Evolutionary conservation across 2,329 filamentous ascomycete species (phyloP).

Genomic region (Magnaporthiopsis incrustans): DNA sequence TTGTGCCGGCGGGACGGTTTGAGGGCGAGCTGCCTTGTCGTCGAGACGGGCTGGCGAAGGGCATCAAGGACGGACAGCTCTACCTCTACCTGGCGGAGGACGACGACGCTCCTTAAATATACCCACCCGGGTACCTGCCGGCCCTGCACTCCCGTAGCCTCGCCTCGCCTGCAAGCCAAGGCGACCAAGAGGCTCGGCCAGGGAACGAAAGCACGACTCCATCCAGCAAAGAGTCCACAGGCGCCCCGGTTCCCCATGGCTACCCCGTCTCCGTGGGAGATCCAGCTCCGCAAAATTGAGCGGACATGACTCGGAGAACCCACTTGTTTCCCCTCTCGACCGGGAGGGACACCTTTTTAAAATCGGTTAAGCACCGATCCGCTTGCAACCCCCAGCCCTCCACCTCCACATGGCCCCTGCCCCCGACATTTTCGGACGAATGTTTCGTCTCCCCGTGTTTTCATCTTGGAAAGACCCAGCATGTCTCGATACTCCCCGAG

Average conservation of each 20-base stretch:
- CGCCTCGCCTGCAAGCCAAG: too few relatives aligned
- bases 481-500: background rate
- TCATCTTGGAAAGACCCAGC: background rate
- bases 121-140: too few relatives aligned
- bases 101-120: background rate
- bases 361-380: background rate
- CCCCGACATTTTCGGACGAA: background rate
- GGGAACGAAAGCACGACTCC: background rate
- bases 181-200: background rate
- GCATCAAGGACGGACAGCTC: background rate
- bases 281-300: too few relatives aligned
- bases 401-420: background rate
- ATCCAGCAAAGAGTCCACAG: background rate
- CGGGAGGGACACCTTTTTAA: background rate
- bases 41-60: background rate
- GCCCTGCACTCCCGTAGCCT: background rate
- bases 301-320: background rate
- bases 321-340: background rate
- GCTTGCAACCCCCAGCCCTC: background rate
- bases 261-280: too few relatives aligned
- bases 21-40: background rate
- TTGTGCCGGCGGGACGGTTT: too few relatives aligned
- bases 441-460: background rate
- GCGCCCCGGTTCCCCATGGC: background rate
- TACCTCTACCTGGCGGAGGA: background rate